Base-by-base conservation (phyloP, 176 grass and related monocot species). In the Melocanna baccifera region DNA sequence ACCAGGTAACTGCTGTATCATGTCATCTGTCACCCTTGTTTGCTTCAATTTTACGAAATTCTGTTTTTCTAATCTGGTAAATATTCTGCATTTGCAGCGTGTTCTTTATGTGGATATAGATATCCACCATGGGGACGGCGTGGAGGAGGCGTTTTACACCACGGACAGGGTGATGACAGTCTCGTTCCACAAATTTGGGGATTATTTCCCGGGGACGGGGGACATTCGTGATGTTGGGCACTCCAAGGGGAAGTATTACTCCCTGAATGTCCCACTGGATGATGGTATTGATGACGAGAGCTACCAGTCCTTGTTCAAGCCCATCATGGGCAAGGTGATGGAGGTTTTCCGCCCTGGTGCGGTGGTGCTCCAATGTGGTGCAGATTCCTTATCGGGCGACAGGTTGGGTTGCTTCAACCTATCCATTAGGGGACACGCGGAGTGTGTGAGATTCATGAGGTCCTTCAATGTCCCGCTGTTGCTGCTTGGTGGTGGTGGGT, bases 21-120 rank as follows among this genome's bases (percentile, higher is more conserved):
- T 50, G 59, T 48, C 11, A 51, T 59, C 19, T 56, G 8, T 22
- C 9, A 14, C 19, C 86, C 71, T 72, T 51, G 11, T 70, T 58
- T 29, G 25, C 22, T 58, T 82, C 37, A 58, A 22, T 45, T 23
- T 20, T 23, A 11, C 43, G 12, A 50, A 83, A 63, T 83, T 39
- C 6, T 4, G 41, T 46, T 63, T 14, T 47, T 30, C 58, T 56
- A 26, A 19, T 5, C 36, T 45, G 12, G 3, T 36, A 32, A 32
- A 20, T 36, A 5, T 72, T 76, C 37, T 15, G 40, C 12, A 14
- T 19, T 81, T 23, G 22, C 84, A 98, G 96, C 96, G 96, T 46
- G 96, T 98, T 74, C 83, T 98, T 11, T 98, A 98, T 80, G 86
- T 98, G 1, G 96, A 98, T 64, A 95, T 98, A 41, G 96, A 98